Percentiles rank a stretch among this genome's conserved stretches.
Conservation (phyloP, 2,329 filamentous ascomycete genomes). For the Cordyceps militaris region DNA sequence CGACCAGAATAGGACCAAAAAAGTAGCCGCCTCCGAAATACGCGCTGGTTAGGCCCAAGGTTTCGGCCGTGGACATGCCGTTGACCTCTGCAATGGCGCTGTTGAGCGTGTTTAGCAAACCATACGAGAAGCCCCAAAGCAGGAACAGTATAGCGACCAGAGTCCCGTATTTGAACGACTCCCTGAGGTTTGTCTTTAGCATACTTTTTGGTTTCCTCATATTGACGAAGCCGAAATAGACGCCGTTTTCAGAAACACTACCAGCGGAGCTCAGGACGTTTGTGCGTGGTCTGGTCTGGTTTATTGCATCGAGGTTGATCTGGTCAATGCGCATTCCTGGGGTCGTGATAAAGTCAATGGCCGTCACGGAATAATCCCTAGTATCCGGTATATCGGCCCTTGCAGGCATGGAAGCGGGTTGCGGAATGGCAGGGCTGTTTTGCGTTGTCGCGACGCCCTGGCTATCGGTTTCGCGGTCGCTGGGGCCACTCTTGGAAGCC, state of each 20-base stretch:
- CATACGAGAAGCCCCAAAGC: constrained; percentile 87
- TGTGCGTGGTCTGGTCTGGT: constrained; percentile 18
- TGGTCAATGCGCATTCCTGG: constrained; percentile 25
- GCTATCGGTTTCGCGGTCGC: constrained; percentile 22
- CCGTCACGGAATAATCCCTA: constrained; percentile 26
- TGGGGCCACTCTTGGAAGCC: constrained; percentile 22
- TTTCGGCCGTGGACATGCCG: constrained; percentile 53
- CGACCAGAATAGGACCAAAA: constrained; percentile 61
- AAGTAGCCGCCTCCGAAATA: constrained; percentile 68
- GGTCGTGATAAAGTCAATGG: constrained; percentile 41
- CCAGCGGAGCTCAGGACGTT: constrained; percentile 30
- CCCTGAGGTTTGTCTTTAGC: constrained; percentile 53
- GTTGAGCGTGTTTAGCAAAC: constrained; percentile 76
- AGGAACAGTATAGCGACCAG: constrained; percentile 78
- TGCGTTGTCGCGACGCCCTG: background rate
- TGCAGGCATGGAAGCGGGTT: background rate
- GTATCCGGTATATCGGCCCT: constrained; percentile 17
- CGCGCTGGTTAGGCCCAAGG: constrained; percentile 58
- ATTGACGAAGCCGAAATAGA: constrained; percentile 74
- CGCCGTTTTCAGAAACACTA: constrained; percentile 34
- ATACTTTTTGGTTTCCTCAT: constrained; percentile 63
- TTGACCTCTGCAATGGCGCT: constrained; percentile 58
- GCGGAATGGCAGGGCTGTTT: background rate
- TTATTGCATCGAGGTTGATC: background rate
- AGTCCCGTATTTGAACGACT: constrained; percentile 65